Evolutionary conservation across 176 grass and related monocot species (phyloP), one percentile per base, ranked within the genome.

Genomic region (Musa acuminata): DNA sequence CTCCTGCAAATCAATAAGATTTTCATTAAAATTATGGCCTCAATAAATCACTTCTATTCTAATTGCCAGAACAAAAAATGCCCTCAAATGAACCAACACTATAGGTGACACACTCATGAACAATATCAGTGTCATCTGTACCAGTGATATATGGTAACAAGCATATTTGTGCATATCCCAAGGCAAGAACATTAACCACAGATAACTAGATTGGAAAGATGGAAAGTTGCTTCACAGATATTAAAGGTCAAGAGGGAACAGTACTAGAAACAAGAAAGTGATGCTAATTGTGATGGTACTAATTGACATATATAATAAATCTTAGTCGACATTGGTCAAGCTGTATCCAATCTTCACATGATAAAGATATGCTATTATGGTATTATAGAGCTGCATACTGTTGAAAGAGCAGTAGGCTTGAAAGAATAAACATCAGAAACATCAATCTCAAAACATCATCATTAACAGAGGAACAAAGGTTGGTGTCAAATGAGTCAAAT

Each of bases 1-100:
- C 26, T 62, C 86, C 81, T 88, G 80, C 29, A 69, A 77, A 72
- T 77, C 20, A 69, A 79, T 53, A 54, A 23, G 70, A 82, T 51
- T 77, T 51, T 23, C 49, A 23, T 17, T 24, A 49, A 59, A 5
- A 29, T 9, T 35, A 35, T 35, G 29, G 29, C 29, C 29, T 5
- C 29, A 0, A 27, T 21, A 29, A 35, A 14, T 9, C 21, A 69
- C 53, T 35, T 72, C 59, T 65, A 22, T 1, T 29, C 23, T 53
- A 60, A 73, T 74, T 9, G 23, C 50, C 26, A 8, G 52, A 26
- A 12, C 11, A 78, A 52, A 9, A 22, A 22, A 26, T 53, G 21
- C 8, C 0, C 9, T 35, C 12, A 43, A 74, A 58, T 53, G 0
- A 27, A 67, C 23, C 26, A 67, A 10, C 2, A 35, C 3, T 35